A percentile compares a stretch with the other conserved stretches of the same genome.
phyloP scores from a whole-genome alignment of 257 asterid genomes.

The Salvia rosmarinus region DNA sequence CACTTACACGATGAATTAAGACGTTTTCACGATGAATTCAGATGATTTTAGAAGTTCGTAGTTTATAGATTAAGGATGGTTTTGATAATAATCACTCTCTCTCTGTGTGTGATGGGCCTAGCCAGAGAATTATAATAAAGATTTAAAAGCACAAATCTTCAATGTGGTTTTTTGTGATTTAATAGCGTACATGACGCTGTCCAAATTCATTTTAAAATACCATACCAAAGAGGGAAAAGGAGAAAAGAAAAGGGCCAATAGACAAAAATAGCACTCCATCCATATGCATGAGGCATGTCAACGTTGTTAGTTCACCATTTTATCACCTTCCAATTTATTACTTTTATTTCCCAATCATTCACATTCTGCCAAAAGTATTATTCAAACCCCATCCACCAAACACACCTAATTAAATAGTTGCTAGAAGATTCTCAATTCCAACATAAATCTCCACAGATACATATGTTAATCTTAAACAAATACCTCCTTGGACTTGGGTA shows the following conservation, averaged over 20 bases:
- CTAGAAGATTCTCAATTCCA: constrained; percentile 31
- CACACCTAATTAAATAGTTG: constrained; percentile 43
- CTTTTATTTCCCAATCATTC: background rate
- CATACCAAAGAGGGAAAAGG: background rate
- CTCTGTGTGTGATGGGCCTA: too few relatives aligned
- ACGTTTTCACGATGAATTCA: too few relatives aligned
- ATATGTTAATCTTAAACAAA: background rate
- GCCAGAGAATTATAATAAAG: too few relatives aligned
- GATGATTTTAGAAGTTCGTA: too few relatives aligned
- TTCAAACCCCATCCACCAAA: constrained; percentile 46
- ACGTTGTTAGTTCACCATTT: constrained; percentile 37
- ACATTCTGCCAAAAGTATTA: background rate
- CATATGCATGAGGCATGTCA: background rate
- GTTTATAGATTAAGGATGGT: too few relatives aligned
- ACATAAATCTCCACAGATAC: constrained; percentile 4
- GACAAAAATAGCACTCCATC: background rate
- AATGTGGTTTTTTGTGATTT: too few relatives aligned
- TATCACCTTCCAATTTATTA: constrained; percentile 25
- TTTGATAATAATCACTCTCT: too few relatives aligned
- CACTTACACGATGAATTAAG: too few relatives aligned
- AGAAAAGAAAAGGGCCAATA: background rate
- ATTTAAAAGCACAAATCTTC: too few relatives aligned
- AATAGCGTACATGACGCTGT: too few relatives aligned
- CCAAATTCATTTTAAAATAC: too few relatives aligned
- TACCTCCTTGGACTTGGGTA: constrained; percentile 32